A percentile compares a stretch with the other conserved stretches of the same genome.
Conservation (phyloP, 345 rosid species). For the Citrus hindsii region DNA sequence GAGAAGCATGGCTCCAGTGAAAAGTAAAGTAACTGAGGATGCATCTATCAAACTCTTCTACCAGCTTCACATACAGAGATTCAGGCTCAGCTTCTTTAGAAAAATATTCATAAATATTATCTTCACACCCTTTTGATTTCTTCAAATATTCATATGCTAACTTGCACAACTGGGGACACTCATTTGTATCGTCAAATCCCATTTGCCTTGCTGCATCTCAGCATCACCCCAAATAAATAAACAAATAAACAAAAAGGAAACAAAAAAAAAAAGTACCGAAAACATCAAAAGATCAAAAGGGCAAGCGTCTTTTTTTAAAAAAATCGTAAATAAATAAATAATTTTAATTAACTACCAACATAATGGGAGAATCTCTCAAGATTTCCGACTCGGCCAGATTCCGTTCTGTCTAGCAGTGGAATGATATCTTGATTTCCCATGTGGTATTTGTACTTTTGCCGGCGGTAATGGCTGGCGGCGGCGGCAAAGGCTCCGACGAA, state of each 20-base stretch:
- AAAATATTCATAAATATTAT: constrained; percentile 49
- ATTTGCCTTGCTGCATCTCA: constrained; percentile 78
- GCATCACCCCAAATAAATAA: constrained; percentile 3
- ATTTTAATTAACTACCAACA: constrained; percentile 49
- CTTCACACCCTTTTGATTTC: constrained; percentile 57
- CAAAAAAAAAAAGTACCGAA: not conserved
- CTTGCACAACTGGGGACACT: constrained; percentile 65
- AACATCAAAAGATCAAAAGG: not conserved
- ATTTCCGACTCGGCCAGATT: constrained; percentile 52
- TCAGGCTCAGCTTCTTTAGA: constrained; percentile 47
- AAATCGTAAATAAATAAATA: not conserved
- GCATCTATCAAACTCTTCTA: constrained; percentile 78
- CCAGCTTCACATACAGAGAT: constrained; percentile 52
- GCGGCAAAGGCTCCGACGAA: constrained; percentile 23
- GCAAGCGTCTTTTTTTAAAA: not conserved
- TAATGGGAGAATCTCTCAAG: constrained; percentile 78
- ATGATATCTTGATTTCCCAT: constrained; percentile 19
- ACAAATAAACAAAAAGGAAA: not conserved
- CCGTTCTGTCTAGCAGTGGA: constrained; percentile 43
- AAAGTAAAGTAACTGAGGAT: constrained; percentile 81
- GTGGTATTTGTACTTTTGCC: constrained; percentile 14
- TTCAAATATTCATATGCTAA: constrained; percentile 57
- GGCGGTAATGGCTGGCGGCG: constrained; percentile 19
- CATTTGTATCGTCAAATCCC: constrained; percentile 65
- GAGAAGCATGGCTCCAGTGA: constrained; percentile 78